A percentile compares a stretch with the other conserved stretches of the same genome.
Conservation (phyloP, 2,329 filamentous ascomycete species). For the Xylaria sp. region DNA sequence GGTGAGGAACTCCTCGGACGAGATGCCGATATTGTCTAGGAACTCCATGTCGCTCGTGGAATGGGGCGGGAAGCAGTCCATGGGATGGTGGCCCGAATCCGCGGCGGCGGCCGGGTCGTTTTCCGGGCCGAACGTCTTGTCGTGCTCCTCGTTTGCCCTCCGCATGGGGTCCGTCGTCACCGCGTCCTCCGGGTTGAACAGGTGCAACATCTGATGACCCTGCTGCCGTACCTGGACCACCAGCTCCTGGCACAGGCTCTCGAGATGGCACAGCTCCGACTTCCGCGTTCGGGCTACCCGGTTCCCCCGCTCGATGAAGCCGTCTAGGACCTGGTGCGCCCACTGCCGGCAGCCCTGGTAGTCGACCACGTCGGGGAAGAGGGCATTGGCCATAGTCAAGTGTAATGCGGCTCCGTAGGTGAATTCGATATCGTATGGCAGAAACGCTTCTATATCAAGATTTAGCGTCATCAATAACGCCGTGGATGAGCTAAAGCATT, state of each 20-base stretch:
- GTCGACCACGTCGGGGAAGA: conserved; percentile 39
- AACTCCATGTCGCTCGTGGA: conserved; percentile 35
- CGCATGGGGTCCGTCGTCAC: neutral
- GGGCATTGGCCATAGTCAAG: conserved; percentile 40
- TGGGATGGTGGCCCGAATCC: too few species aligned
- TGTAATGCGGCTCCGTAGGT: conserved; percentile 40
- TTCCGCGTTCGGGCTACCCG: conserved; percentile 38
- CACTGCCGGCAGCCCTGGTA: conserved; percentile 24
- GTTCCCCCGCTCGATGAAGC: conserved; percentile 40
- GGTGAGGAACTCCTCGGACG: conserved; percentile 42
- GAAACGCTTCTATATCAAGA: conserved; percentile 37
- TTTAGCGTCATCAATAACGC: too few species aligned
- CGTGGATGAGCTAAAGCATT: neutral
- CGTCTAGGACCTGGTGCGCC: conserved; percentile 37
- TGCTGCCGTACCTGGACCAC: conserved; percentile 35
- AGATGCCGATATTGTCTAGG: conserved; percentile 43
- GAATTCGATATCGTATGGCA: conserved; percentile 45
- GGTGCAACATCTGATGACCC: conserved; percentile 31
- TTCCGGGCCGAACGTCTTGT: too few species aligned
- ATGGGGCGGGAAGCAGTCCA: conserved; percentile 1
- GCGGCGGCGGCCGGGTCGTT: too few species aligned
- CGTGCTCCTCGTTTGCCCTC: conserved; percentile 1
- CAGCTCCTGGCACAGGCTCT: conserved; percentile 34
- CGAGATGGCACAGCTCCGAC: conserved; percentile 37
- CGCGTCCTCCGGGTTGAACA: conserved; percentile 11